A percentile compares a stretch with the other conserved stretches of the same genome.
These are phyloP conservation scores for Mycena capillaripes DNA, from an alignment of 768 basidiomycete species.

Conservation along the genomic window DNA sequence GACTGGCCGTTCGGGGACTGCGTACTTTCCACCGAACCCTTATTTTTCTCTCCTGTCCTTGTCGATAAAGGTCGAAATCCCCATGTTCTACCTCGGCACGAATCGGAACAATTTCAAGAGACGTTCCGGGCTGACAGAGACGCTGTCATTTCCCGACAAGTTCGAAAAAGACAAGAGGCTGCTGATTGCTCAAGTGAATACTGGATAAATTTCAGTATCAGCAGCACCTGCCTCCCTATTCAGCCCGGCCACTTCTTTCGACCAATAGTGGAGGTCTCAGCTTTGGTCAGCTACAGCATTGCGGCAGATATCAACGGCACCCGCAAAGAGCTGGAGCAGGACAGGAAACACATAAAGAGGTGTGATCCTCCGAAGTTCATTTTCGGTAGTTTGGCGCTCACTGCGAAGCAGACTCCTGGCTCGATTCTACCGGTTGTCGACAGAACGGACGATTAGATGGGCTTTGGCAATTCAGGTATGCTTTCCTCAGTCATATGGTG, in stretches of 20 bases:
- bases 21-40: neutral
- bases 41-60: neutral
- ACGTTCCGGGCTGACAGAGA: neutral
- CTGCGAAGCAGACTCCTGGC: neutral
- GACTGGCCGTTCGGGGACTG: conserved; percentile 15
- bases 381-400: neutral
- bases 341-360: neutral
- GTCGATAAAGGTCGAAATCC: neutral
- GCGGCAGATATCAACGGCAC: neutral
- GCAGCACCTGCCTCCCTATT: neutral
- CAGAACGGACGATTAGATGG: neutral
- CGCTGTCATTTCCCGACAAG: neutral
- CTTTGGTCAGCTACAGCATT: neutral
- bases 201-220: neutral
- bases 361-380: neutral
- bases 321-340: neutral
- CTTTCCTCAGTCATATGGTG: neutral
- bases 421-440: neutral
- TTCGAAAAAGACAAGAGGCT: neutral
- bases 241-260: neutral
- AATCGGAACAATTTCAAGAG: neutral
- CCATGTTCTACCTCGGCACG: neutral
- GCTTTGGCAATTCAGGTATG: neutral
- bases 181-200: neutral
- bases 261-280: neutral